Base-by-base conservation (phyloP, 371 early-diverging fungal species). In the Cokeromyces recurvatus region DNA sequence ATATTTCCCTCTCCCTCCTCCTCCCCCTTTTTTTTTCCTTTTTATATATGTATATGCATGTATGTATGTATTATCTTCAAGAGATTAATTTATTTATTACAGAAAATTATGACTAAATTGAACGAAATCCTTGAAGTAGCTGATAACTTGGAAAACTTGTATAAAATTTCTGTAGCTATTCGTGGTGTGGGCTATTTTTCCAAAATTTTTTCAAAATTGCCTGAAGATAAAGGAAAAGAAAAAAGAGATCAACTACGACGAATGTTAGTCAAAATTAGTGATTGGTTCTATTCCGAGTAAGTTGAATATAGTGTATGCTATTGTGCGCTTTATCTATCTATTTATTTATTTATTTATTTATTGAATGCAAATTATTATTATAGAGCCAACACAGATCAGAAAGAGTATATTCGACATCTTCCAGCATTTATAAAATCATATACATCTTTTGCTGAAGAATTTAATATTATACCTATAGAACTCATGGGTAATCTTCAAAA, bases 111-210 rank as follows among this genome's bases (percentile, higher is more conserved):
- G 15, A 12, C 25, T 24, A 57, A 67, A 17, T 79, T 81, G 44
- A 57, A 64, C 6, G 56, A 56, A 8, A 44, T 59, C 9, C 43
- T 81, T 37, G 57, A 69, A 31, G 41, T 53, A 11, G 69, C 72
- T 2, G 57, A 65, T 10, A 51, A 63, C n/a, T 48, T 69, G 12
- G 69, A 74, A 17, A 74, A 79, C 17, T 56, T 84, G 25, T 55
- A 48, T 14, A 45, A 51, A 15, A 38, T 70, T 1, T 84, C 89
- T 2, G 65, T 82, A 2, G 81, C 86, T 4, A 79, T 90, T 32
- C 71, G 84, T 39, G 83, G 85, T 9, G 74, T 85, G 27, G 91
- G 91, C 1, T 78, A 82, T 44, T 82, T 90, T 48, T 77, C 87
- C 0, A 68, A 68, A n/a, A 78, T 80, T 1, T 82, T 75, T 57